Conservation (phyloP, 176 grass and related monocot genomes). For the Zea mays region Zm-B73-REFERENCE-NAM-5.0 NC_050097.1:59736001-59736500, state of each 20-base stretch:
- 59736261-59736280: not conserved
- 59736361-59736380: constrained; percentile 1
- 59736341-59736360: not conserved
- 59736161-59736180: not conserved
- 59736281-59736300: constrained; percentile 36
- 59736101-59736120: not conserved
- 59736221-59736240: not conserved
- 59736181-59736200: not conserved
- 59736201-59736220: constrained; percentile 15
- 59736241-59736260: constrained; percentile 3
- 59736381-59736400: not conserved
- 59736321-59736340: constrained; percentile 32
- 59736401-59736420: constrained; percentile 15
- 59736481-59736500: no score
- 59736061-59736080: no score
- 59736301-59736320: constrained; percentile 48
- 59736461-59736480: no score
- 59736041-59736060: no score
- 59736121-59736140: not conserved
- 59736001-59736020: no score
- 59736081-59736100: no score
- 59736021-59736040: no score
- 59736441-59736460: not conserved
- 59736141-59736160: not conserved
- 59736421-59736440: constrained; percentile 19